Evolutionary conservation across 2,329 filamentous ascomycete genomes (phyloP), one percentile per base, ranked within the genome.

Genomic region (Pezicula carpinea): DNA sequence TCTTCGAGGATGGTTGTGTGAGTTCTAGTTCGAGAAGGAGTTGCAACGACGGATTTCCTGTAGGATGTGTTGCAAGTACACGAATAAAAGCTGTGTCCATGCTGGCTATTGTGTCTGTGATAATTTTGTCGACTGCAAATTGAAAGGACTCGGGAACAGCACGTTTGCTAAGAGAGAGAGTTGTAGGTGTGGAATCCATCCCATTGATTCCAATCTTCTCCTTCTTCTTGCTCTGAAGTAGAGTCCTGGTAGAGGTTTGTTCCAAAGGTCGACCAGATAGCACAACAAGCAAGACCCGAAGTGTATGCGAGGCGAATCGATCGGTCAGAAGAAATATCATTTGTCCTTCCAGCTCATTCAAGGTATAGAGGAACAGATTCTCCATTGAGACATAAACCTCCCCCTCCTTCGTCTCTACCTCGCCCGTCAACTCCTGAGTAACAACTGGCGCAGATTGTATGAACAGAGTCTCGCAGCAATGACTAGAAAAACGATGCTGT

Each of bases 381-480:
- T 96, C 92, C 80, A 96, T 89, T 3, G 83, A 82, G 4, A 79
- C 71, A 48, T 75, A 66, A 10, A 70, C 67, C 44, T 71, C 67
- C 29, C 72, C 68, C 61, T 74, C 63, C 2, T 67, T 67, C 4
- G 34, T 39, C 47, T 77, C 74, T 18, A 72, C 71, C 17, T 64
- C 69, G 64, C 75, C 65, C 5, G 70, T 66, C 14, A 88, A 68
- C 66, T 96, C 91, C 51, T 84, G 74, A 13, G 85, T 86, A 32
- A 96, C 87, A 10, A 86, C 70, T 1, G 87, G 85, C 0, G 91
- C 91, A 2, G 88, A 86, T 54, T 87, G 82, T 41, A 91, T 74
- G 66, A 99, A 97, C 26, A 99, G 76, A 21, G 89, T 89, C 70
- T 99, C 93, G 65, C 91, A 96, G 69, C 92, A 97, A 71, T 99